phyloP scores from a whole-genome alignment of 139 green algal species.

The Chlorella ohadii region DNA sequence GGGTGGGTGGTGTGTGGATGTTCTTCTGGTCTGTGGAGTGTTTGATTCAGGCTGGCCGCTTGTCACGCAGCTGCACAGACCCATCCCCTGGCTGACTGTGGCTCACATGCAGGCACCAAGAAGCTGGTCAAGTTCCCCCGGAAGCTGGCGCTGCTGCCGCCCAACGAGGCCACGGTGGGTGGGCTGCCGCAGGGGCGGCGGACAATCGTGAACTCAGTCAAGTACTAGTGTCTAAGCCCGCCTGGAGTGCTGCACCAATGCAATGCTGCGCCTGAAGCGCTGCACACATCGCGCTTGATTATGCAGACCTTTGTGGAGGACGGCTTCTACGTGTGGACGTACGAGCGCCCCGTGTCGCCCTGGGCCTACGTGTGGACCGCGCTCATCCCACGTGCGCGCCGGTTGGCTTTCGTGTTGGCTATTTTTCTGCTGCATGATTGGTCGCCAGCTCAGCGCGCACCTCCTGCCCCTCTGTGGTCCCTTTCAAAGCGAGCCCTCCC shows the following conservation, averaged over 20 bases:
- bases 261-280: too few species aligned
- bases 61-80: too few species aligned
- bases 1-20: too few species aligned
- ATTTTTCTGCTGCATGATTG: background rate
- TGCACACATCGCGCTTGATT: too few species aligned
- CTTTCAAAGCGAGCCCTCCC: slow-evolving; percentile 34
- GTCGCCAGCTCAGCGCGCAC: too few species aligned
- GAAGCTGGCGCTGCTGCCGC: slow-evolving; percentile 53
- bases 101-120: slow-evolving; percentile 55
- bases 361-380: slow-evolving; percentile 64
- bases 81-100: too few species aligned
- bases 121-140: slow-evolving; percentile 74
- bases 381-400: slow-evolving; percentile 39
- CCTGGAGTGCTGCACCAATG: too few species aligned
- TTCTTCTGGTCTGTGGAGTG: too few species aligned
- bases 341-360: slow-evolving; percentile 70
- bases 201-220: too few species aligned
- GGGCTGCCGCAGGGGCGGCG: slow-evolving; percentile 3
- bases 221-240: too few species aligned
- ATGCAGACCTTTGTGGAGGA: slow-evolving; percentile 69
- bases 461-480: too few species aligned
- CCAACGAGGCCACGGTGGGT: slow-evolving; percentile 3
- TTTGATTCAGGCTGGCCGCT: too few species aligned
- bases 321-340: slow-evolving; percentile 79
- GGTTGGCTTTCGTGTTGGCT: slow-evolving; percentile 33